A percentile compares a stretch with the other conserved stretches of the same genome.
Conservation (phyloP, 768 basidiomycete species). For the Ramaria sp. region DNA sequence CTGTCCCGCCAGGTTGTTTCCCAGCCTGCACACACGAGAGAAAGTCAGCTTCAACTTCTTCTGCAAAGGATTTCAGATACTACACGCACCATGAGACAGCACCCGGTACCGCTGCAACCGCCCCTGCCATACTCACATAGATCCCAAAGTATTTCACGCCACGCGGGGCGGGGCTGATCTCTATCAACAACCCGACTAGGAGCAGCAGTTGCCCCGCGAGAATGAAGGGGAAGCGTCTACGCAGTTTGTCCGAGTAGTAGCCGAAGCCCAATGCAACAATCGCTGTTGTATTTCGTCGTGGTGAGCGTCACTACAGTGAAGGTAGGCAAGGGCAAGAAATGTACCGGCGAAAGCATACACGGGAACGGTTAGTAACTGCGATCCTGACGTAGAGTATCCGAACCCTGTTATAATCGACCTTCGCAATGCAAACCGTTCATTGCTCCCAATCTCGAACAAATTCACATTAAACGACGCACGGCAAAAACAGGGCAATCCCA, state of each 20-base stretch:
- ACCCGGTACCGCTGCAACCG: slow-evolving; percentile 50
- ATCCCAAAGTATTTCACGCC: slow-evolving; percentile 66
- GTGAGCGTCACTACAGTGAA: neutral
- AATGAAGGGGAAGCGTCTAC: slow-evolving; percentile 50
- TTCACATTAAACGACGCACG: slow-evolving; percentile 31
- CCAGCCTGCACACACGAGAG: slow-evolving; percentile 34
- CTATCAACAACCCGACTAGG: slow-evolving; percentile 51
- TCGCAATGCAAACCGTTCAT: neutral
- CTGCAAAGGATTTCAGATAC: too few relatives aligned
- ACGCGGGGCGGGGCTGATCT: slow-evolving; percentile 39
- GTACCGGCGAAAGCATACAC: slow-evolving; percentile 56
- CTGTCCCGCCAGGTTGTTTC: slow-evolving; percentile 56
- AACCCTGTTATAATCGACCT: slow-evolving; percentile 59
- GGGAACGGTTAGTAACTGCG: slow-evolving; percentile 58
- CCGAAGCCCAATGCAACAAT: slow-evolving; percentile 40
- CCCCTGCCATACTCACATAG: slow-evolving; percentile 54
- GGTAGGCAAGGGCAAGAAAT: slow-evolving; percentile 13
- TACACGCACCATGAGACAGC: slow-evolving; percentile 43
- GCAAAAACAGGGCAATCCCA: slow-evolving; percentile 61
- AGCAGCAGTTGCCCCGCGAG: slow-evolving; percentile 38
- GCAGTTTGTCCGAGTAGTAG: slow-evolving; percentile 45
- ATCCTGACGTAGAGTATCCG: slow-evolving; percentile 44
- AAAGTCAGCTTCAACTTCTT: neutral
- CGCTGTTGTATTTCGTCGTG: slow-evolving; percentile 24
- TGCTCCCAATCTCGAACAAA: neutral